Conservation (phyloP, 1,139 yeast species). For the Diutina mesorugosa region DNA sequence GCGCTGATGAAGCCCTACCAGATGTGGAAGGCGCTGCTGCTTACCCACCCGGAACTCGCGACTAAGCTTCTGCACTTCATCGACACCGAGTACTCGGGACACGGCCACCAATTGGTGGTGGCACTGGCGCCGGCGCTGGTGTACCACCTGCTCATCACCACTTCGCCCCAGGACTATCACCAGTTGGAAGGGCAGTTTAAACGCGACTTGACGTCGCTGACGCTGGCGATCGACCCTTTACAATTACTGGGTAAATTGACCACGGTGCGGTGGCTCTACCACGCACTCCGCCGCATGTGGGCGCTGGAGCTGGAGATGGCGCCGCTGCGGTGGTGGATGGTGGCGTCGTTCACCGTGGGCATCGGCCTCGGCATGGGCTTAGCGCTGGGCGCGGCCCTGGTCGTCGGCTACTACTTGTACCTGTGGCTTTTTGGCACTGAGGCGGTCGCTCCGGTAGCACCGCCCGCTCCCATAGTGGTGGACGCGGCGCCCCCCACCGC, state of each 20-base stretch:
- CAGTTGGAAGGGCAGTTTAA: neutral
- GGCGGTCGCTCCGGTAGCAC: neutral
- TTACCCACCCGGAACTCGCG: neutral
- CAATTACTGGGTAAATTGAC: neutral
- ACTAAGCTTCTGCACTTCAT: neutral
- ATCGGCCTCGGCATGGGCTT: conserved; percentile 1
- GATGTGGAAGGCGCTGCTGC: conserved; percentile 27
- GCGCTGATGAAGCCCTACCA: conserved; percentile 22
- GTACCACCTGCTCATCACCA: neutral
- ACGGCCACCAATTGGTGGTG: neutral
- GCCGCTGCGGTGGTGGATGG: neutral
- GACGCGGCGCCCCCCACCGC: neutral
- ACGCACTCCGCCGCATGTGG: neutral
- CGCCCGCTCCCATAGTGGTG: neutral
- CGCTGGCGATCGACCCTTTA: neutral
- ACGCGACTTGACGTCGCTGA: neutral
- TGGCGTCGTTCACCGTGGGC: conserved; percentile 2
- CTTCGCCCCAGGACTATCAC: neutral
- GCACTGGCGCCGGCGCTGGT: conserved; percentile 2
- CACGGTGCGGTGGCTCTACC: neutral
- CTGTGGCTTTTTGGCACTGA: neutral
- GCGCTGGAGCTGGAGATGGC: neutral
- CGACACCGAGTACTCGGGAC: neutral
- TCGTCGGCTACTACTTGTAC: neutral
- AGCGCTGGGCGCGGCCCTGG: conserved; percentile 1